Evolutionary conservation across 441 rosid genomes (phyloP).

Genomic region (Isatis lusitanica): DNA sequence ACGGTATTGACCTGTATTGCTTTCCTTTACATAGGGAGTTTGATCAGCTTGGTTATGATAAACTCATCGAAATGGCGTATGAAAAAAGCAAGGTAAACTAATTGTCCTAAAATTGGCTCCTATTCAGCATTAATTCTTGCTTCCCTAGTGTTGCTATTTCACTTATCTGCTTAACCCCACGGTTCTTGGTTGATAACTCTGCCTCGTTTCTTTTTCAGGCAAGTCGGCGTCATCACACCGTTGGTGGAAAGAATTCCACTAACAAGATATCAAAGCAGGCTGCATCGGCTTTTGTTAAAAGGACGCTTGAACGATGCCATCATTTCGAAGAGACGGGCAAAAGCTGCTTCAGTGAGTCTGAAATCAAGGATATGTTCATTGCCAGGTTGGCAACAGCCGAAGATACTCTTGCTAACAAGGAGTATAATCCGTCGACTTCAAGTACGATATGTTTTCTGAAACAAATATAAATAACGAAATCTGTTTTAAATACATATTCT

Average conservation of each 20-base stretch:
- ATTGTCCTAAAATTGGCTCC: not conserved
- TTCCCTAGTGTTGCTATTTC: not conserved
- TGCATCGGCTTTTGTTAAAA: slow-evolving; percentile 72
- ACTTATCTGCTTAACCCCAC: slow-evolving; percentile 3
- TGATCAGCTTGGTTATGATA: slow-evolving; percentile 69
- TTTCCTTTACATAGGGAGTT: slow-evolving; percentile 62
- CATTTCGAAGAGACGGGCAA: slow-evolving; percentile 78
- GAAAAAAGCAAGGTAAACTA: slow-evolving; percentile 76
- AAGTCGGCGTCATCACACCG: slow-evolving; percentile 60
- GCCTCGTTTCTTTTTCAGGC: slow-evolving; percentile 46
- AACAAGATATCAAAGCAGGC: slow-evolving; percentile 85
- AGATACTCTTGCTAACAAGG: slow-evolving; percentile 40
- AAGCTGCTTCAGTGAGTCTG: slow-evolving; percentile 85
- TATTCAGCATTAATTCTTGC: not conserved
- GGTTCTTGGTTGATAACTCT: slow-evolving; percentile 11
- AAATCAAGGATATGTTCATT: slow-evolving; percentile 61
- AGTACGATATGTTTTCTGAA: slow-evolving; percentile 15
- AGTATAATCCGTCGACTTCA: slow-evolving; percentile 31
- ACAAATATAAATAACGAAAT: not conserved
- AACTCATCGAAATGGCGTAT: slow-evolving; percentile 82
- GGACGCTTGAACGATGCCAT: slow-evolving; percentile 65
- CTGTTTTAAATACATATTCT: not conserved
- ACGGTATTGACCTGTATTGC: slow-evolving; percentile 7
- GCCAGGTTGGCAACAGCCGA: slow-evolving; percentile 46
- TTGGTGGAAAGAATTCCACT: slow-evolving; percentile 73